These are phyloP conservation scores for Ophiocordyceps camponoti-leonardi DNA, from an alignment of 2,329 filamentous ascomycete genomes.

Conservation along the genomic window DNA sequence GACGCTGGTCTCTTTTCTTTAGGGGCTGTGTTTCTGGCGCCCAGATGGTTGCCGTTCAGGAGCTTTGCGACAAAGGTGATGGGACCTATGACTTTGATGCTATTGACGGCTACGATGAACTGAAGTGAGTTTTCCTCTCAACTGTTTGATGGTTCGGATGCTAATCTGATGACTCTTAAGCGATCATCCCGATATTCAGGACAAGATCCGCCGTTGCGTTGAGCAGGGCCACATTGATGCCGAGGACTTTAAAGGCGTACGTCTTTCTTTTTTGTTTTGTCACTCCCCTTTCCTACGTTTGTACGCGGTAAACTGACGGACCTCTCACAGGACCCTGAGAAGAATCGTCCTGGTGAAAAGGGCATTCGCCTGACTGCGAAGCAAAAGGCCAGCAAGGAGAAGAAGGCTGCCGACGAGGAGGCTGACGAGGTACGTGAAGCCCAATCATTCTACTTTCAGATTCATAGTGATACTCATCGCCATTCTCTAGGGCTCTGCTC, in stretches of 20 bases:
- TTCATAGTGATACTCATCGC: neutral
- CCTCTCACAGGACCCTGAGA: slow-evolving; percentile 47
- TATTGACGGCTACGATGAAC: slow-evolving; percentile 69
- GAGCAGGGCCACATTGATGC: slow-evolving; percentile 65
- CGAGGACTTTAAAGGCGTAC: slow-evolving; percentile 77
- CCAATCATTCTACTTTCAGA: neutral
- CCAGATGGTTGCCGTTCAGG: slow-evolving; percentile 49
- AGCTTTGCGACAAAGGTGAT: slow-evolving; percentile 29
- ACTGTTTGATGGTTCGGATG: neutral
- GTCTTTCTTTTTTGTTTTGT: slow-evolving; percentile 18
- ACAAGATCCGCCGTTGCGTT: slow-evolving; percentile 57
- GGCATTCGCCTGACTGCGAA: slow-evolving; percentile 37
- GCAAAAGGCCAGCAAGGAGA: slow-evolving; percentile 11
- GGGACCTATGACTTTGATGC: slow-evolving; percentile 41
- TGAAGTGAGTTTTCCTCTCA: slow-evolving; percentile 19
- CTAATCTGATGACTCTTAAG: slow-evolving; percentile 10
- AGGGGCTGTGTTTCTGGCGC: slow-evolving; percentile 83
- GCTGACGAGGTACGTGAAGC: neutral
- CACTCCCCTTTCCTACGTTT: neutral
- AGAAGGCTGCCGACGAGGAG: neutral
- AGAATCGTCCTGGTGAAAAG: slow-evolving; percentile 50
- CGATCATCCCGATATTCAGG: slow-evolving; percentile 42
- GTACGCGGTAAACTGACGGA: neutral
- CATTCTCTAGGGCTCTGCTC: neutral
- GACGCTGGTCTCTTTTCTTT: neutral